Base-by-base conservation (phyloP, 805 yeast genomes). In the Kodamaea neixiangensis region DNA sequence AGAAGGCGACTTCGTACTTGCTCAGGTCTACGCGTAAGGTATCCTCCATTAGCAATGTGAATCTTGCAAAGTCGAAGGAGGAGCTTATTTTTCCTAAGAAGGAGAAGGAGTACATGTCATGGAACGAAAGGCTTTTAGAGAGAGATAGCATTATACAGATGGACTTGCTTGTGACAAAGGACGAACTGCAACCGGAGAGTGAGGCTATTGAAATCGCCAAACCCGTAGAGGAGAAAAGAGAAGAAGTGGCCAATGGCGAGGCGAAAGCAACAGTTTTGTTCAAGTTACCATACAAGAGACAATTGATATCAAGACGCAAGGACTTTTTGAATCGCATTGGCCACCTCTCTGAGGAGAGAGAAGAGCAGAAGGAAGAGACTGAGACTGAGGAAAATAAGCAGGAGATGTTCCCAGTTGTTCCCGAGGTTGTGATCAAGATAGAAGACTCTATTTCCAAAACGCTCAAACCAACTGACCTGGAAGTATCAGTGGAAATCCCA, bases 1-100 rank as follows among this genome's bases (percentile, higher is more conserved):
- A 82, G 60, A 85, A 83, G 58, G 81, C 81, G 18, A 79, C 85
- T 1, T 78, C 85, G 1, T 78, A 81, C 55, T 69, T 85, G 38
- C 76, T 80, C 56, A 75, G 89, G 55, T 77, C 87, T 7, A 79
- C 85, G 0, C 74, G 86, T 54, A 81, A 80, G 51, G 72, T 75
- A 1, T 71, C 79, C 15, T 69, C 67, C 13, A 69, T 74, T 18
- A 65, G 70, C 47, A 72, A 69, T 49, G 56, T 66, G 20, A 68
- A 71, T 44, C 55, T 68, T 38, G 58, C 62, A 20, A 73, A 69
- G 50, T 68, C 78, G 13, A 61, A 66, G 54, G 78, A 74, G 25
- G 76, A 71, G 44, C 63, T 73, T 13, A 66, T 73, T 13, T 47
- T 62, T 35, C 69, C 72, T 5, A 64, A 60, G 47, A 61, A 59